Percentiles rank a stretch among this genome's conserved stretches.
phyloP scores from a whole-genome alignment of 176 grass and related monocot genomes.

The Elymus sibiricus region DNA sequence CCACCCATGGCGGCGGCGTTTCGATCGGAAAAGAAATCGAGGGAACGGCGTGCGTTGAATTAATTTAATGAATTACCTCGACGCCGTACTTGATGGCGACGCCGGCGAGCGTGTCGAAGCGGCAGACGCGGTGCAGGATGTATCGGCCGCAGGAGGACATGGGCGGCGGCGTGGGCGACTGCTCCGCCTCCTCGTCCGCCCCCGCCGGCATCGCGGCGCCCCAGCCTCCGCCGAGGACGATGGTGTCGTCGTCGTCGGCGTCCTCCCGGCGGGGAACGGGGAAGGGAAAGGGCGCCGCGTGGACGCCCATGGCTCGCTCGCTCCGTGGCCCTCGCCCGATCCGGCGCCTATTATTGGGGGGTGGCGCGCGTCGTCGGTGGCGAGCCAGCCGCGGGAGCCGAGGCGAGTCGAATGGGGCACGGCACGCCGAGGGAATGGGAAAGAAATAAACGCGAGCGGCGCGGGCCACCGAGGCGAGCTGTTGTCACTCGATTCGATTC shows the following conservation, averaged over 20 bases:
- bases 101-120: slow-evolving; percentile 86
- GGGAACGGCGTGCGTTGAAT: no score
- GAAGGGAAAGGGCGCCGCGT: background rate
- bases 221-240: background rate
- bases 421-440: background rate
- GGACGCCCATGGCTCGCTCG: slow-evolving; percentile 33
- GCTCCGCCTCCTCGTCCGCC: background rate
- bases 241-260: background rate
- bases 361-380: background rate
- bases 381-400: background rate
- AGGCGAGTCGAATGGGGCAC: background rate
- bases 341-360: slow-evolving; percentile 27
- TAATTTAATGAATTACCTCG: slow-evolving; percentile 31
- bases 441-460: background rate
- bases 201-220: background rate
- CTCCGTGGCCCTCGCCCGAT: slow-evolving; percentile 1
- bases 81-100: slow-evolving; percentile 93
- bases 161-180: slow-evolving; percentile 41
- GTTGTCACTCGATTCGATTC: background rate
- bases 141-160: slow-evolving; percentile 49
- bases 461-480: background rate
- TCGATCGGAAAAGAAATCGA: background rate
- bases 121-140: slow-evolving; percentile 66
- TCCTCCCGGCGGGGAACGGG: background rate
- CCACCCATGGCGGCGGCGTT: background rate